phyloP scores from a whole-genome alignment of 768 basidiomycete genomes.

The Sistotremastrum suecicum region DNA sequence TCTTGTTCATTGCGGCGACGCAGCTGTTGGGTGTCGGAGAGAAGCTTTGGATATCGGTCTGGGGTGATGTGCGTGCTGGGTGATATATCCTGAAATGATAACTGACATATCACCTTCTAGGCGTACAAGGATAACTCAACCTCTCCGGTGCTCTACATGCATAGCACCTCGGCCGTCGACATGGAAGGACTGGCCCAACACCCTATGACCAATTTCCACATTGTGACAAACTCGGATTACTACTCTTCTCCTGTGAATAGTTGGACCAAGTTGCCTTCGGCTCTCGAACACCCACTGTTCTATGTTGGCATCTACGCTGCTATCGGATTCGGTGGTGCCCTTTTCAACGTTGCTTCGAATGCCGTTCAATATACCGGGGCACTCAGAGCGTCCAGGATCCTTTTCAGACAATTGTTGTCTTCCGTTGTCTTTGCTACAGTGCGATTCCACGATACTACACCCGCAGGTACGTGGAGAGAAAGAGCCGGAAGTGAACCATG shows the following conservation, averaged over 20 bases:
- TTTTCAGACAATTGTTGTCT: constrained; percentile 6
- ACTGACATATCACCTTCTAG: background rate
- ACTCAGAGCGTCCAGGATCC: constrained; percentile 3
- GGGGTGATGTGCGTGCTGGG: constrained; percentile 2
- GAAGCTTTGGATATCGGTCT: constrained; percentile 20
- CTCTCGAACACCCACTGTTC: constrained; percentile 7
- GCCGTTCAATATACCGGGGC: constrained; percentile 4
- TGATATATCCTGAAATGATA: no score
- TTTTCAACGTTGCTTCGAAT: background rate
- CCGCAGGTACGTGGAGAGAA: constrained; percentile 1
- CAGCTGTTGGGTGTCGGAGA: constrained; percentile 8
- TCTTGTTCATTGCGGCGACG: constrained; percentile 2
- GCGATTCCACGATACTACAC: constrained; percentile 13
- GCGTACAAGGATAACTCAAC: background rate
- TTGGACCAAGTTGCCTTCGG: constrained; percentile 1
- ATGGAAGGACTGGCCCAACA: background rate
- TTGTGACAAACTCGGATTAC: background rate
- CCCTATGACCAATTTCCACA: background rate
- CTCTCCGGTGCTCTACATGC: background rate
- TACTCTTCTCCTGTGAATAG: background rate
- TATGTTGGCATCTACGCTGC: constrained; percentile 8
- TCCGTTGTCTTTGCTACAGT: constrained; percentile 10
- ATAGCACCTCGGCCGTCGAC: background rate
- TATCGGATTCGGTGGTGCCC: constrained; percentile 4
- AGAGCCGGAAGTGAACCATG: background rate